Conservation (phyloP, 2,329 filamentous ascomycete species). For the Penicillium capsulatum region DNA sequence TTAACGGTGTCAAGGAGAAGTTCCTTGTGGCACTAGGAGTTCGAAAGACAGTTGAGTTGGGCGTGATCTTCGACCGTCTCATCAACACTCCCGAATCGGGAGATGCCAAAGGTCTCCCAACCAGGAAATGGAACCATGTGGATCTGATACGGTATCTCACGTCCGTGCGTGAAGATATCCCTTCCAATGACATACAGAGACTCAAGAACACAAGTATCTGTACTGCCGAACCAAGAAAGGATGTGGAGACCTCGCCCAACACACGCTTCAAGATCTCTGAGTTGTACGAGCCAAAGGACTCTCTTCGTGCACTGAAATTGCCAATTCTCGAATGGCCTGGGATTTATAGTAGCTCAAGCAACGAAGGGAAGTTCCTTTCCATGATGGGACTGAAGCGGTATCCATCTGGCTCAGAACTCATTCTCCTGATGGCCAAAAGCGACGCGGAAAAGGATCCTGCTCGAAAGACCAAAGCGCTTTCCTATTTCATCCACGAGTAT, state of each 20-base stretch:
- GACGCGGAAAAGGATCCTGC: slow-evolving; percentile 49
- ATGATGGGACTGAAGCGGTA: slow-evolving; percentile 67
- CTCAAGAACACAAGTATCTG: slow-evolving; percentile 76
- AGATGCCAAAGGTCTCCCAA: slow-evolving; percentile 46
- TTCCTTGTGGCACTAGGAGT: slow-evolving; percentile 80
- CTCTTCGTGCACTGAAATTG: slow-evolving; percentile 64
- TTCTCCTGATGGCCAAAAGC: slow-evolving; percentile 68
- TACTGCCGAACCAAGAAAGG: slow-evolving; percentile 62
- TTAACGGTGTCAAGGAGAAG: slow-evolving; percentile 83
- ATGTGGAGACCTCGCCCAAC: slow-evolving; percentile 52
- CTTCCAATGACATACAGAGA: slow-evolving; percentile 71
- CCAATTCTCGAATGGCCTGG: slow-evolving; percentile 81
- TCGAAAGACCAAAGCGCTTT: slow-evolving; percentile 66
- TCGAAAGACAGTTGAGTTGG: slow-evolving; percentile 89
- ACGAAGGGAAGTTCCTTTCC: slow-evolving; percentile 70
- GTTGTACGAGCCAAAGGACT: slow-evolving; percentile 73
- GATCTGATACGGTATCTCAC: slow-evolving; percentile 92
- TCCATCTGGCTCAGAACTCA: slow-evolving; percentile 69
- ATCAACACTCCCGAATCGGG: slow-evolving; percentile 55
- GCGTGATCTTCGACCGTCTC: slow-evolving; percentile 85
- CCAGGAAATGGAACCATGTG: slow-evolving; percentile 77
- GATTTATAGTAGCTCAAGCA: slow-evolving; percentile 59
- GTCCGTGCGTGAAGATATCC: slow-evolving; percentile 86
- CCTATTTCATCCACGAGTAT: slow-evolving; percentile 78
- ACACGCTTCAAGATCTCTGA: slow-evolving; percentile 68